Base-by-base conservation (phyloP, 2,329 filamentous ascomycete species). In the Fusarium sp. region DNA sequence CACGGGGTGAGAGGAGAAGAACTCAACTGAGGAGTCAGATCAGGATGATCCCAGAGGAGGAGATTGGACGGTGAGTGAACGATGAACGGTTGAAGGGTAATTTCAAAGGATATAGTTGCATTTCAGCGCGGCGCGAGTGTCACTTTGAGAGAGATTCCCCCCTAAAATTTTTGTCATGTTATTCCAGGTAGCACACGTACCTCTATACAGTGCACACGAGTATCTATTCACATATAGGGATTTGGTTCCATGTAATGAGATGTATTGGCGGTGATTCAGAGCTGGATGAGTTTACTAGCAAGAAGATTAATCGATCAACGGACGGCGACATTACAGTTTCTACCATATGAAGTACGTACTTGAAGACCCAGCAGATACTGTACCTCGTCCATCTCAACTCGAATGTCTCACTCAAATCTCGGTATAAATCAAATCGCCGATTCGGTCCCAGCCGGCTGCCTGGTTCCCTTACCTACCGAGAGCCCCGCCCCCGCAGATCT, bases 21-120 rank as follows among this genome's bases (percentile, higher is more conserved):
- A 79, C 81, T 37, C 79, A 81, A 27, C 70, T 86, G 56, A 81
- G 81, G 73, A 80, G 79, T 45, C 81, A 80, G 25, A 85, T 85
- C 61, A 79, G 79, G 61, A 78, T 83, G 64, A 72, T 85, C 35
- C 78, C 78, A n/a, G 79, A 80, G 58, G 66, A 73, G 59, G 69
- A 74, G 25, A 52, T 47, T 45, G 63, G 70, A 32, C 68, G 60
- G 22, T 67, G 69, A 71, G 20, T 40, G 37, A 27, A 27, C 25
- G 25, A 56, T 20, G 58, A n/a, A 27, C 33, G 27, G 47, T 45
- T 22, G 40, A 27, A 22, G 50, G 37, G 22, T 37, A 10, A 63
- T 43, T 72, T 61, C 17, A 52, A 32, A 47, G 30, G 61, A 43
- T 66, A 52, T n/a, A 27, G 47, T 52, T 74, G 62, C 27, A 69